Conservation (phyloP, 768 basidiomycete species). For the Galerina sulciceps region DNA sequence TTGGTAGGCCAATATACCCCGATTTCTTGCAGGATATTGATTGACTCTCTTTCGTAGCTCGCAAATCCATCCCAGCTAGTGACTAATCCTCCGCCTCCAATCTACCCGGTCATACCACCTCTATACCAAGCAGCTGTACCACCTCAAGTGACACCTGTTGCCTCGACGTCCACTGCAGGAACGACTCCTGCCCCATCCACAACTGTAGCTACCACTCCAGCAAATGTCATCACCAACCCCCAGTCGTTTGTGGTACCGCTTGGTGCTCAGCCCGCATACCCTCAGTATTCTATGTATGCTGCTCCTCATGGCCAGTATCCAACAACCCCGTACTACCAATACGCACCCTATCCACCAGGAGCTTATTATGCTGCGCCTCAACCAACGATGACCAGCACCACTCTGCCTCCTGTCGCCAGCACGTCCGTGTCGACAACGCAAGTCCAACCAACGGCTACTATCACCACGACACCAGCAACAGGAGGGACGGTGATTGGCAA, state of each 20-base stretch:
- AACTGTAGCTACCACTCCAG: slow-evolving; percentile 33
- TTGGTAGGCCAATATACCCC: slow-evolving; percentile 50
- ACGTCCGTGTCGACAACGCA: slow-evolving; percentile 17
- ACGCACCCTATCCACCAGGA: slow-evolving; percentile 22
- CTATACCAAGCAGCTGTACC: slow-evolving; percentile 33
- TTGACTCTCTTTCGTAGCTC: slow-evolving; percentile 48
- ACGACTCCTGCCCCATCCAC: slow-evolving; percentile 32
- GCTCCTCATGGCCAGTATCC: slow-evolving; percentile 51
- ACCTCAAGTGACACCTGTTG: slow-evolving; percentile 22
- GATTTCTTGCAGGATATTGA: slow-evolving; percentile 1
- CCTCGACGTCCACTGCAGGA: slow-evolving; percentile 29
- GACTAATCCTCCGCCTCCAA: slow-evolving; percentile 64
- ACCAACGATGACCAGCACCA: slow-evolving; percentile 11
- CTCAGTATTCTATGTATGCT: slow-evolving; percentile 49
- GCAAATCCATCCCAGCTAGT: slow-evolving; percentile 76
- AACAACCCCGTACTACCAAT: slow-evolving; percentile 66
- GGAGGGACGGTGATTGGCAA: slow-evolving; percentile 44
- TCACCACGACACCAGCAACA: slow-evolving; percentile 34
- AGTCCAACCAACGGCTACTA: slow-evolving; percentile 26
- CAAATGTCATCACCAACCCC: slow-evolving; percentile 68
- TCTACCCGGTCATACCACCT: slow-evolving; percentile 52
- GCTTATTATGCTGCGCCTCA: slow-evolving; percentile 19
- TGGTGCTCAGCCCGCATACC: slow-evolving; percentile 50
- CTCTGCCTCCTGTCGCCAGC: slow-evolving; percentile 22
- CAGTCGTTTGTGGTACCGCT: slow-evolving; percentile 76